Percentiles rank a stretch among this genome's conserved stretches.
Conservation (phyloP, 805 yeast species). For the Lipomyces yamadae region DNA sequence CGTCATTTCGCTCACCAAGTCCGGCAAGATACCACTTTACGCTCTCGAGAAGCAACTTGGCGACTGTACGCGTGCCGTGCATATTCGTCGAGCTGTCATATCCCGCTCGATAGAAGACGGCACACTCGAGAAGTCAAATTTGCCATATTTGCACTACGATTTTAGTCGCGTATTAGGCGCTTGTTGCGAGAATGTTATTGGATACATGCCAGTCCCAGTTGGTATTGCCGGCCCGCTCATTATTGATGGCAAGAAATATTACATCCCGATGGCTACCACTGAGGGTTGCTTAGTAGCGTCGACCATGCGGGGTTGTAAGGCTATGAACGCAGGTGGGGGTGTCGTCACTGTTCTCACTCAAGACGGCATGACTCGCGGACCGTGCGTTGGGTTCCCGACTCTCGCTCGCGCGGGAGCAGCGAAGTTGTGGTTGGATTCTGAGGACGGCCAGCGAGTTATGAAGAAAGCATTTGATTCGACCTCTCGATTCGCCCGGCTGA, state of each 20-base stretch:
- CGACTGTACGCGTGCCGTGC: conserved; percentile 90
- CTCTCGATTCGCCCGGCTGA: conserved; percentile 94
- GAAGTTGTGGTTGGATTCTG: conserved; percentile 93
- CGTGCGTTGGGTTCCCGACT: conserved; percentile 88
- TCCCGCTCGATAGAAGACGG: conserved; percentile 83
- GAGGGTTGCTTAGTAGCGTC: conserved; percentile 99
- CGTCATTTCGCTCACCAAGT: conserved; percentile 67
- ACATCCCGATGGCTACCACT: conserved; percentile 98
- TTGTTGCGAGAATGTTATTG: conserved; percentile 98
- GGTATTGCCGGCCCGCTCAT: conserved; percentile 97
- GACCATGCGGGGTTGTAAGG: conserved; percentile 98
- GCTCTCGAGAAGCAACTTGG: conserved; percentile 91
- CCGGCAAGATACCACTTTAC: conserved; percentile 85
- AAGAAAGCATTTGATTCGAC: conserved; percentile 95
- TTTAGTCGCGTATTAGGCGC: conserved; percentile 97
- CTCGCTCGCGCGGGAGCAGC: conserved; percentile 90
- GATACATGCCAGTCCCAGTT: conserved; percentile 93
- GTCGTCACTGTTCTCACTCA: conserved; percentile 86
- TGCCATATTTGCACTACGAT: conserved; percentile 85
- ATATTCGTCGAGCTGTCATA: conserved; percentile 89
- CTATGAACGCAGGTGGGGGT: conserved; percentile 97
- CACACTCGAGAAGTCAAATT: conserved; percentile 66
- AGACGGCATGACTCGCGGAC: conserved; percentile 99
- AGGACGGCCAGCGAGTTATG: conserved; percentile 81
- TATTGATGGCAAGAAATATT: conserved; percentile 85